Percentiles rank a stretch among this genome's conserved stretches.
Evolutionary conservation across 1,284 basidiomycete species (phyloP).

Genomic region (Wolfiporia cocos): DNA sequence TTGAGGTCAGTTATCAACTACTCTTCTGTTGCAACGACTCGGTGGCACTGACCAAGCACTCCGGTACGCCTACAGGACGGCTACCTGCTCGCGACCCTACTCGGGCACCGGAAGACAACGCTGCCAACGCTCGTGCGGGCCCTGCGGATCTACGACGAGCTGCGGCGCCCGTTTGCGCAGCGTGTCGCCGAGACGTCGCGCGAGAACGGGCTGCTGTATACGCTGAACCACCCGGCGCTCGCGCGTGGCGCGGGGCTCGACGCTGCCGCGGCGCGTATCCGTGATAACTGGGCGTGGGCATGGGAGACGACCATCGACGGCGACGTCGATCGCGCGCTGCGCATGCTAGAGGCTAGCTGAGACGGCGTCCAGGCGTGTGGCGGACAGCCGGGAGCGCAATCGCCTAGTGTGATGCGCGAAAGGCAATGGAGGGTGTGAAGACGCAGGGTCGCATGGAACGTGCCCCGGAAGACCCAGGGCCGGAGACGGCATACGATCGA

Average conservation of each 20-base stretch:
- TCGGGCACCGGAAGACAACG: constrained; percentile 35
- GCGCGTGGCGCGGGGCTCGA: constrained; percentile 20
- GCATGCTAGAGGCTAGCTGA: constrained; percentile 18
- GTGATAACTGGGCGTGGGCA: constrained; percentile 33
- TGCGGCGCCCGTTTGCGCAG: constrained; percentile 35
- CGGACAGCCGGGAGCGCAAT: too few species aligned
- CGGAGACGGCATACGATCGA: too few species aligned
- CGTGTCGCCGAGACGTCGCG: constrained; percentile 24
- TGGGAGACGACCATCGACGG: constrained; percentile 32
- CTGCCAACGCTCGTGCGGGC: constrained; percentile 28
- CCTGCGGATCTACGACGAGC: constrained; percentile 34
- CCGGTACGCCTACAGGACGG: constrained; percentile 29
- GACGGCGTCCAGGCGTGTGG: too few species aligned
- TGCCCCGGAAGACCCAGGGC: too few species aligned
- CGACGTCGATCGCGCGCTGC: constrained; percentile 22
- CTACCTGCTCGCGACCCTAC: constrained; percentile 34
- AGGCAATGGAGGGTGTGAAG: too few species aligned
- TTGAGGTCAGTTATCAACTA: constrained; percentile 35
- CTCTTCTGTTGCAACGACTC: too few species aligned
- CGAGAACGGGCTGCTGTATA: constrained; percentile 28
- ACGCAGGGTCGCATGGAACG: too few species aligned
- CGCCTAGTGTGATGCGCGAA: too few species aligned
- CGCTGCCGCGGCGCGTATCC: constrained; percentile 19
- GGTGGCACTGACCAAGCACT: too few species aligned
- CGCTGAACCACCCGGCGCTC: constrained; percentile 26